These are phyloP conservation scores for Mycena maculata DNA, from an alignment of 768 basidiomycete genomes.

Conservation along the genomic window DNA sequence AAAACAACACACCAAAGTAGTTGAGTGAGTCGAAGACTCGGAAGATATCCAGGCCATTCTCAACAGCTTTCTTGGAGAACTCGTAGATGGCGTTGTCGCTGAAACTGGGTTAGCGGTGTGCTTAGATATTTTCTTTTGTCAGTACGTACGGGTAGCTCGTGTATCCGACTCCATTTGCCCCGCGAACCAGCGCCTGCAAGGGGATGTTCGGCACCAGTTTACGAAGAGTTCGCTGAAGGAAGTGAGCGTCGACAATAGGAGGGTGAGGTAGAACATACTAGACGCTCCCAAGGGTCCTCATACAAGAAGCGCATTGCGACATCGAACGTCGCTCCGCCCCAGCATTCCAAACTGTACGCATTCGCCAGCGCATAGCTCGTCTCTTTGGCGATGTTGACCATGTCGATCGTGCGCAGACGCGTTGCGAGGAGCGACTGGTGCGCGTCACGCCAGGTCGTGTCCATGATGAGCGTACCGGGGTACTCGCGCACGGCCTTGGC, in stretches of 20 bases:
- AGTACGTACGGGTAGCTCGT: constrained; percentile 92
- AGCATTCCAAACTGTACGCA: constrained; percentile 97
- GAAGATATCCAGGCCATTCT: constrained; percentile 99
- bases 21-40: constrained; percentile 99
- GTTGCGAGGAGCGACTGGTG: constrained; percentile 98
- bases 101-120: constrained; percentile 29
- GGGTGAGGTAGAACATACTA: constrained; percentile 62
- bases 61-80: constrained; percentile 99
- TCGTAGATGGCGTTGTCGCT: constrained; percentile 99
- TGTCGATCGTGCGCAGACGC: constrained; percentile 94
- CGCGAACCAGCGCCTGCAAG: constrained; percentile 97
- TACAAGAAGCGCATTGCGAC: constrained; percentile 99
- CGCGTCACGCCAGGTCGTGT: constrained; percentile 99
- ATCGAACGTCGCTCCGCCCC: constrained; percentile 99
- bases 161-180: constrained; percentile 99
- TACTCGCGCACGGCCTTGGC: constrained; percentile 98
- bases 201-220: constrained; percentile 99
- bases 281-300: constrained; percentile 99
- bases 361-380: constrained; percentile 95
- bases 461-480: constrained; percentile 95
- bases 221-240: constrained; percentile 81
- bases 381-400: constrained; percentile 98
- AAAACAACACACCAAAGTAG: constrained; percentile 82
- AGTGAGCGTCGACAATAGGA: constrained; percentile 30
- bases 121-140: not conserved